Conservation (phyloP, 2,329 filamentous ascomycete genomes). For the Colletotrichum gloeosporioides region DNA sequence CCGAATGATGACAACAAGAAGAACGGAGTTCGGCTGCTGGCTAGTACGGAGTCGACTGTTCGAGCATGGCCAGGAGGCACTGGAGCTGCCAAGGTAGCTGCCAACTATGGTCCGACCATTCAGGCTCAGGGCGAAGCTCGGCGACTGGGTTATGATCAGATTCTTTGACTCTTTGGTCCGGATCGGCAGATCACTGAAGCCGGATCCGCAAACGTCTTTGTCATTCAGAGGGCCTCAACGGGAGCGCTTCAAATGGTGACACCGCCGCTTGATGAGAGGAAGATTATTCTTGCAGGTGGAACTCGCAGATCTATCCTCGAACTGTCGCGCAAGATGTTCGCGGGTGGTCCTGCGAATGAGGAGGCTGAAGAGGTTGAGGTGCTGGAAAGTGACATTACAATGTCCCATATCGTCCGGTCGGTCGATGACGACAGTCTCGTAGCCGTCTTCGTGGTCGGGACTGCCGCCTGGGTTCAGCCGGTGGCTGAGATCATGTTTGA, state of each 20-base stretch:
- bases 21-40: not conserved
- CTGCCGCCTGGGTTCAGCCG: conserved; percentile 66
- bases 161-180: conserved; percentile 16
- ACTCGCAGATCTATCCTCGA: not conserved
- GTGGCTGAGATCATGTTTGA: conserved; percentile 66
- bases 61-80: conserved; percentile 13
- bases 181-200: conserved; percentile 10
- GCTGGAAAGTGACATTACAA: conserved; percentile 83
- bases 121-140: conserved; percentile 5
- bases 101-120: conserved; percentile 24
- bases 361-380: conserved; percentile 64
- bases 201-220: not conserved
- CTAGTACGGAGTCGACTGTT: not conserved
- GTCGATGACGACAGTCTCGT: conserved; percentile 76
- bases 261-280: not conserved
- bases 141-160: conserved; percentile 12
- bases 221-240: not conserved
- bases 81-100: conserved; percentile 13
- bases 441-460: conserved; percentile 86
- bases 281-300: not conserved
- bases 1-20: not conserved
- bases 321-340: not conserved
- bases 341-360: conserved; percentile 32
- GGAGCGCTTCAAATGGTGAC: not conserved
- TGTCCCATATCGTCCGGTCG: conserved; percentile 76